Percentiles rank a stretch among this genome's conserved stretches.
These are phyloP conservation scores for Rosa rugosa DNA, from an alignment of 306 rosid genomes.

Conservation along the genomic window DNA sequence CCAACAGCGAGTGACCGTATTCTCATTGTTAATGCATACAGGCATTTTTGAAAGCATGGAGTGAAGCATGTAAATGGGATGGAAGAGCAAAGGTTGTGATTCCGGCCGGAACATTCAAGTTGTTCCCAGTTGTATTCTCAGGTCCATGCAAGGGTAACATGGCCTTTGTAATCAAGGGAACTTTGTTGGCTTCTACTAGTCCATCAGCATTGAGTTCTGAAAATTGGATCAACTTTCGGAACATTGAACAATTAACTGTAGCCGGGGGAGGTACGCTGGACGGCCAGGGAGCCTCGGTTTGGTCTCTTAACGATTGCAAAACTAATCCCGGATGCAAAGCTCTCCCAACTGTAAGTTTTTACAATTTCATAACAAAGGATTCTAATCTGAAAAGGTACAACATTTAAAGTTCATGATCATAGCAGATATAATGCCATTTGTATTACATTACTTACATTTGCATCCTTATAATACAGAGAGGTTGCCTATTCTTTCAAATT, in stretches of 20 bases:
- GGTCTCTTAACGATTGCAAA: slow-evolving; percentile 35
- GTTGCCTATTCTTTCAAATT: too few species aligned
- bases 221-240: slow-evolving; percentile 52
- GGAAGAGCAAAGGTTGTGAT: slow-evolving; percentile 33
- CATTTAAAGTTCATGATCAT: background rate
- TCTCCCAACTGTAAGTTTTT: slow-evolving; percentile 40
- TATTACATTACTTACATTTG: background rate
- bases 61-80: slow-evolving; percentile 37
- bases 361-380: background rate
- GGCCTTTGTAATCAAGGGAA: slow-evolving; percentile 38
- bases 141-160: slow-evolving; percentile 56
- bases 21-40: background rate
- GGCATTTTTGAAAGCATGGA: slow-evolving; percentile 45
- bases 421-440: too few species aligned
- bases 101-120: slow-evolving; percentile 43
- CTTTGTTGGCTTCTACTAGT: slow-evolving; percentile 42
- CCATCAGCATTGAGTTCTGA: slow-evolving; percentile 8
- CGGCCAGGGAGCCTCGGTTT: slow-evolving; percentile 56
- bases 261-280: slow-evolving; percentile 55
- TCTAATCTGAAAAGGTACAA: too few species aligned
- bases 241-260: slow-evolving; percentile 30
- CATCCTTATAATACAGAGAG: too few species aligned
- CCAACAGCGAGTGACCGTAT: too few species aligned
- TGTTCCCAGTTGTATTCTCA: slow-evolving; percentile 31
- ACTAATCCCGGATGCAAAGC: slow-evolving; percentile 27